A percentile compares a stretch with the other conserved stretches of the same genome.
Evolutionary conservation across 805 yeast species (phyloP).

Genomic region (Torulaspora quercuum): DNA sequence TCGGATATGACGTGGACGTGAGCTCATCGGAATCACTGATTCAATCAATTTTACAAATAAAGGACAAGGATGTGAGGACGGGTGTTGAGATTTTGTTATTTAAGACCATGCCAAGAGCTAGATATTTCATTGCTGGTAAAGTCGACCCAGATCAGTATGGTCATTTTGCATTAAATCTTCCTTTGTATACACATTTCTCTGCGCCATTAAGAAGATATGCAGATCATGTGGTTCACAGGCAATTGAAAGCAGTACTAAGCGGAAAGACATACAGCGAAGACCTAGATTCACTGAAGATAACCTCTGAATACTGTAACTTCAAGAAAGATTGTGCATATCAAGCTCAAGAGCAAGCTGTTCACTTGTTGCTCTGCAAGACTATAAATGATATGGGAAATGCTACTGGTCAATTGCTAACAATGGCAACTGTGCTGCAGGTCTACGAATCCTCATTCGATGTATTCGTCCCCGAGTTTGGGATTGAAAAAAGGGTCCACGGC

Average conservation of each 20-base stretch:
- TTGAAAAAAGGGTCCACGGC: slow-evolving; percentile 94
- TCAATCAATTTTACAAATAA: slow-evolving; percentile 61
- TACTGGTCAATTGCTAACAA: slow-evolving; percentile 77
- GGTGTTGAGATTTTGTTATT: slow-evolving; percentile 75
- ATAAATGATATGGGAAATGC: slow-evolving; percentile 66
- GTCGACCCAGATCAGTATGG: slow-evolving; percentile 73
- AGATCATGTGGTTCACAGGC: slow-evolving; percentile 89
- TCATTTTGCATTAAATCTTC: slow-evolving; percentile 78
- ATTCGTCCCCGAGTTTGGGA: slow-evolving; percentile 86
- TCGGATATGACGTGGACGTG: slow-evolving; percentile 70
- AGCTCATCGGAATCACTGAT: slow-evolving; percentile 68
- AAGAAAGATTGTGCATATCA: slow-evolving; percentile 89
- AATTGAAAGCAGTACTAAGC: slow-evolving; percentile 64
- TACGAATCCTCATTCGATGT: slow-evolving; percentile 96
- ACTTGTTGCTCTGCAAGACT: slow-evolving; percentile 76
- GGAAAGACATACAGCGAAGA: slow-evolving; percentile 48
- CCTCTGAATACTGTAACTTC: slow-evolving; percentile 91
- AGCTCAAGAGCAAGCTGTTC: slow-evolving; percentile 95
- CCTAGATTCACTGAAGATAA: slow-evolving; percentile 67
- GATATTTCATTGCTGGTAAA: slow-evolving; percentile 84
- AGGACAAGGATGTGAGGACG: slow-evolving; percentile 58
- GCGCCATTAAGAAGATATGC: slow-evolving; percentile 90
- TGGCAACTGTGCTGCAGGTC: slow-evolving; percentile 86
- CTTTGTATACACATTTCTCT: slow-evolving; percentile 90
- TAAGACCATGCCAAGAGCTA: slow-evolving; percentile 82